Conservation (phyloP, 2,329 filamentous ascomycete species). For the Aspergillus piperis region DNA sequence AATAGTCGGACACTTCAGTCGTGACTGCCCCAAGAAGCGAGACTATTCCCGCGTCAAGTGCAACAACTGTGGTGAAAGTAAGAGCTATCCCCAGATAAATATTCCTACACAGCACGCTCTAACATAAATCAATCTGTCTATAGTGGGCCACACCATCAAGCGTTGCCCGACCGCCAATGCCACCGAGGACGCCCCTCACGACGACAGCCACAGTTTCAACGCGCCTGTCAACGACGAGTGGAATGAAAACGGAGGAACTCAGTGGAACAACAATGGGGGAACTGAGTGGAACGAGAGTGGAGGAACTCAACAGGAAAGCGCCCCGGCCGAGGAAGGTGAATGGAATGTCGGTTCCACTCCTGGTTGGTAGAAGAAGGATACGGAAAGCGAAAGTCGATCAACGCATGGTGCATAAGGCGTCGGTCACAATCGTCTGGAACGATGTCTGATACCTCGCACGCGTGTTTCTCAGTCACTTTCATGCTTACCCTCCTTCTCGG, state of each 20-base stretch:
- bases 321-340: background rate
- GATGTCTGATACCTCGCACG: conserved; percentile 6
- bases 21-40: conserved; percentile 47
- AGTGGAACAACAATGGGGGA: no score
- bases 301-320: background rate
- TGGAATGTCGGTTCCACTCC: background rate
- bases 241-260: background rate
- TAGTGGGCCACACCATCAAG: conserved; percentile 47
- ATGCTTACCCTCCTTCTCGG: background rate
- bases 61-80: conserved; percentile 48
- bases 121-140: conserved; percentile 1
- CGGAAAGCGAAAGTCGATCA: background rate
- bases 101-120: background rate
- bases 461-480: background rate
- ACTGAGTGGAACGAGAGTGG: background rate
- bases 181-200: conserved; percentile 17
- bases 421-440: conserved; percentile 6
- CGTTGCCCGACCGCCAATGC: conserved; percentile 38
- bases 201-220: conserved; percentile 2
- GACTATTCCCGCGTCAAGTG: conserved; percentile 49
- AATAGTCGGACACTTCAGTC: conserved; percentile 44
- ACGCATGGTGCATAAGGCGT: conserved; percentile 1
- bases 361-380: background rate
- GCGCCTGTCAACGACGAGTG: background rate
- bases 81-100: conserved; percentile 16